Base-by-base conservation (phyloP, 345 rosid species). In the Physaria fendleri region DNA sequence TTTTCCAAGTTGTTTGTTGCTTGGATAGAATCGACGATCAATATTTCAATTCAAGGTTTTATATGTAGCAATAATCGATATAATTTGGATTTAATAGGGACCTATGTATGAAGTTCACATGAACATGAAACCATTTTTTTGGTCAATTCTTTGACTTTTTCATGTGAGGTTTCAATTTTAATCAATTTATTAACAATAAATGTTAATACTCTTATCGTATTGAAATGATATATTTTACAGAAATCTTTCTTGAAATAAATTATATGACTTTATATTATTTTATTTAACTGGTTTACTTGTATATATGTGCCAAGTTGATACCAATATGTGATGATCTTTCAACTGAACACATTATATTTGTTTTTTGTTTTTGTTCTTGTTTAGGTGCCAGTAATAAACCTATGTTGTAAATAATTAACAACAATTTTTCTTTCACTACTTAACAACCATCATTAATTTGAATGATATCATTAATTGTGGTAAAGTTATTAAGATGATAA, bases 71-170 rank as follows among this genome's bases (percentile, higher is more conserved):
- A 9, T 55, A 33, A n/a, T 32, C 37, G 52, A 22, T n/a, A n/a
- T n/a, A n/a, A n/a, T n/a, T n/a, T n/a, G n/a, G n/a, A n/a, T 32
- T 40, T 45, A 28, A 15, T 23, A 13, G 5, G 18, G 57, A 49
- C 2, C 4, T n/a, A n/a, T n/a, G n/a, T 45, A 13, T 3, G 21
- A 39, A 14, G 10, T 24, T 14, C 41, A 37, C 41, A 13, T 37
- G 41, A 37, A 14, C 41, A 37, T n/a, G 8, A 35, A n/a, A 13
- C n/a, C n/a, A n/a, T n/a, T n/a, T n/a, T 24, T 56, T 58, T 50
- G 32, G 24, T 50, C 65, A 67, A 15, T 41, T 59, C 53, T n/a
- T 58, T 67, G 30, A 50, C 43, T n/a, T 58, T 49, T 59, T 48
- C 65, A 66, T 38, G n/a, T 38, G 71, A 10, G 32, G 23, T 55